These are phyloP conservation scores for Metschnikowia corniflorae DNA, from an alignment of 805 yeast species.

Conservation along the genomic window DNA sequence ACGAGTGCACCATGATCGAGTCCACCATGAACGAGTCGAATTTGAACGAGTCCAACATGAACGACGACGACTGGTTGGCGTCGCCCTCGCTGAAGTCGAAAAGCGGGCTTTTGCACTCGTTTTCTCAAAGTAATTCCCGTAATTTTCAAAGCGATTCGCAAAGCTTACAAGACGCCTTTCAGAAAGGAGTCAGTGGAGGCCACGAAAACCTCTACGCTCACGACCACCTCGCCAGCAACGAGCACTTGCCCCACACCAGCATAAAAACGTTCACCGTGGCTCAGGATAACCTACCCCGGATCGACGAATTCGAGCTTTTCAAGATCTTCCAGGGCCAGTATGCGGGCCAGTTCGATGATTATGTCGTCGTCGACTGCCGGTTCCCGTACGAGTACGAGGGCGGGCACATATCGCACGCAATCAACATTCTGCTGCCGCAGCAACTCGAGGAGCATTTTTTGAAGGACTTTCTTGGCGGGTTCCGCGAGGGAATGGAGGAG, in stretches of 20 bases:
- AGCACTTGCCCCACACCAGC: slow-evolving; percentile 27
- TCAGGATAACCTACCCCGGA: slow-evolving; percentile 67
- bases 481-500: neutral
- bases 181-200: neutral
- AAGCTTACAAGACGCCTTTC: neutral
- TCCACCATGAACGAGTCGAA: too few species aligned
- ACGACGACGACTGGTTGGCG: slow-evolving; percentile 18
- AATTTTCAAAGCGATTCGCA: neutral
- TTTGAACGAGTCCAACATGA: slow-evolving; percentile 18
- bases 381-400: slow-evolving; percentile 90
- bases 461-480: slow-evolving; percentile 8
- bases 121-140: too few species aligned
- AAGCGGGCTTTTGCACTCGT: neutral
- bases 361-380: slow-evolving; percentile 77
- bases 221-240: slow-evolving; percentile 22
- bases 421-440: slow-evolving; percentile 69
- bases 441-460: slow-evolving; percentile 59
- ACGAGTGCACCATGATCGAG: too few species aligned
- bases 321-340: slow-evolving; percentile 54
- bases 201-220: neutral
- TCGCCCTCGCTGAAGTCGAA: slow-evolving; percentile 17
- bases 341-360: slow-evolving; percentile 49
- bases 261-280: slow-evolving; percentile 30
- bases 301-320: slow-evolving; percentile 54
- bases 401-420: slow-evolving; percentile 85